A percentile compares a stretch with the other conserved stretches of the same genome.
Evolutionary conservation across 225 moss, liverwort and hornwort species (phyloP).

Genomic region (Sphagnum contortum): DNA sequence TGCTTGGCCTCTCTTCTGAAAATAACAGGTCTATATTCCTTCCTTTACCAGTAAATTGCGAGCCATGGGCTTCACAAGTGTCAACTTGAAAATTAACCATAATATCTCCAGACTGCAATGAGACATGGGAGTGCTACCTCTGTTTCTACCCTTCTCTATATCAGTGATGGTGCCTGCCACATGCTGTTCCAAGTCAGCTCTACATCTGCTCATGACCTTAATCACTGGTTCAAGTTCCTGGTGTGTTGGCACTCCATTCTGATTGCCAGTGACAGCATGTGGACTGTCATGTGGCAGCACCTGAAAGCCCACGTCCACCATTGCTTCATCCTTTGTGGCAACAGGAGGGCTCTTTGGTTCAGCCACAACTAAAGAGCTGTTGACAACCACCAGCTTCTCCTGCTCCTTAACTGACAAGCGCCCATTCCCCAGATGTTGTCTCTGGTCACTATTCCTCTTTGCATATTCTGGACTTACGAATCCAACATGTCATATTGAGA

Average conservation of each 20-base stretch:
- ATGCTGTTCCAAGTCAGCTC: conserved; percentile 11
- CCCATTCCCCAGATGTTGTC: conserved; percentile 55
- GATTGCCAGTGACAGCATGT: conserved; percentile 19
- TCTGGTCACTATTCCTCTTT: conserved; percentile 52
- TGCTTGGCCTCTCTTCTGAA: neutral
- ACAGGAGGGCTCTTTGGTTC: conserved; percentile 10
- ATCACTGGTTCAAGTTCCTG: conserved; percentile 14
- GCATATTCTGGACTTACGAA: conserved; percentile 44
- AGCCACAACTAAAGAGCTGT: conserved; percentile 6
- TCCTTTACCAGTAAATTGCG: conserved; percentile 6
- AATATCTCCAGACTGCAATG: conserved; percentile 12
- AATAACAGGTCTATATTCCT: neutral
- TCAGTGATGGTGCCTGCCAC: conserved; percentile 7
- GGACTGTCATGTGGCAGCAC: conserved; percentile 21
- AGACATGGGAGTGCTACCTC: conserved; percentile 7
- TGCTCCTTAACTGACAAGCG: conserved; percentile 34
- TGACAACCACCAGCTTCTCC: conserved; percentile 19
- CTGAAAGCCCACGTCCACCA: conserved; percentile 28
- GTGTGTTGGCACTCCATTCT: conserved; percentile 17
- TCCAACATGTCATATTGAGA: conserved; percentile 17
- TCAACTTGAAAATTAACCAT: conserved; percentile 12
- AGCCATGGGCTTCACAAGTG: conserved; percentile 7
- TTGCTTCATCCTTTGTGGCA: conserved; percentile 20
- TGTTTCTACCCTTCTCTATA: conserved; percentile 8
- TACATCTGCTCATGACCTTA: conserved; percentile 16